Base-by-base conservation (phyloP, 2,329 filamentous ascomycete species). In the Talaromyces amestolkiae region DNA sequence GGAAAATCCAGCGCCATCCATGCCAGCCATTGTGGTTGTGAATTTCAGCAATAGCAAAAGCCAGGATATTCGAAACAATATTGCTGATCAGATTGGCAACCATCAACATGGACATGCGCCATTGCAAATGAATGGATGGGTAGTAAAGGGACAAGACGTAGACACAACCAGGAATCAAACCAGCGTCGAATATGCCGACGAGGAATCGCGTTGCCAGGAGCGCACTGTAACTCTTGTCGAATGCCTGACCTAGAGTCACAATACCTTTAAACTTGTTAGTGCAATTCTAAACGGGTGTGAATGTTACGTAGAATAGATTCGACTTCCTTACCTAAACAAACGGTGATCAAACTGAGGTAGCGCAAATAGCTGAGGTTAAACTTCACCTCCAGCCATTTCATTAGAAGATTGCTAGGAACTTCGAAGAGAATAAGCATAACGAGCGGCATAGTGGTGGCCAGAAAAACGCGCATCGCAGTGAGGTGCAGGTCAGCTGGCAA, bases 21-120 rank as follows among this genome's bases (percentile, higher is more conserved):
- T 61, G 59, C 59, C 59, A 61, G 59, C 45, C 45, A 6, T 61
- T 61, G 15, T 19, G 10, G 45, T 39, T 61, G 31, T 35, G n/a
- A 22, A 61, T 61, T 19, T 61, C 59, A 13, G 59, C 59, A 31
- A 61, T 61, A 4, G 33, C 59, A 9, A 24, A 61, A 24, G 59
- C 59, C 4, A 61, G n/a, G 3, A 61, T 61, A 33, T 61, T 61
- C 6, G 59, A 61, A 8, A 61, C 33, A 3, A 61, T 61, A 33
- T 61, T 61, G 22, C 59, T 61, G 59, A 51, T 11, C 8, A 61
- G 35, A 33, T 61, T 61, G 59, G 59, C 59, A 6, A 61, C 59
- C 59, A 61, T 61, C 33, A 61, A 41, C 59, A 61, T 61, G 3
- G 59, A 61, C 59, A 61, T 61, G 45, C 59, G 59, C 59, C 59